Base-by-base conservation (phyloP, 805 yeast genomes). In the Cyberlindnera maritima region DNA sequence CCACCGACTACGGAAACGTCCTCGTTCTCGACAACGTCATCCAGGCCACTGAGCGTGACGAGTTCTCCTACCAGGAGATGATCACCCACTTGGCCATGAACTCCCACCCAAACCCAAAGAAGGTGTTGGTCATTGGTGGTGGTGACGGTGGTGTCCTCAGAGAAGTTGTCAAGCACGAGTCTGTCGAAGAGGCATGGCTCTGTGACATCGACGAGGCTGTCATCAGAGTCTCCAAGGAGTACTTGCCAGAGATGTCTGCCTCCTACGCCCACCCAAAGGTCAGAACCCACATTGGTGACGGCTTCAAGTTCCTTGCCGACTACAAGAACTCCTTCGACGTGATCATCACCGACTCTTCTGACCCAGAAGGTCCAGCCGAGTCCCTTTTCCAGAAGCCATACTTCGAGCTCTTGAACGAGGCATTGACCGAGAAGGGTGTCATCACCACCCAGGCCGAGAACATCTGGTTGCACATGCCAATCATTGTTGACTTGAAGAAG, bases 81-180 rank as follows among this genome's bases (percentile, higher is more conserved):
- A 92, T 92, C 68, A 75, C 97, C 35, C 97, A 92, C 70, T 76
- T 94, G 62, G 96, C 96, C 7, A 63, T 94, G 69, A 87, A 85
- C 79, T 82, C 94, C 44, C 98, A 94, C 71, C 91, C 96, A 60
- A 83, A 88, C 72, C 98, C 98, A 48, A 88, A 88, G 76, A 84
- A 78, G 60, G 97, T 95, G 20, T 75, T 92, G 47, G 98, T 92
- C 54, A 87, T 92, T 63, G 99, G 99, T 49, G 99, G 99, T 55
- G 99, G 99, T 63, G 99, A 92, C 68, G 99, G 99, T 60, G 98
- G 98, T 70, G 98, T 92, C 43, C 78, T 92, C 62, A 82, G 98
- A 71, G 98, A 92, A 71, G 77, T 91, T 63, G 88, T 90, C 63
- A 92, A 92, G 72, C 97, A 92, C 70, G 82, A 79, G 43, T 67